Evolutionary conservation across 2,329 filamentous ascomycete genomes (phyloP).

Genomic region (Botrytis galanthina): DNA sequence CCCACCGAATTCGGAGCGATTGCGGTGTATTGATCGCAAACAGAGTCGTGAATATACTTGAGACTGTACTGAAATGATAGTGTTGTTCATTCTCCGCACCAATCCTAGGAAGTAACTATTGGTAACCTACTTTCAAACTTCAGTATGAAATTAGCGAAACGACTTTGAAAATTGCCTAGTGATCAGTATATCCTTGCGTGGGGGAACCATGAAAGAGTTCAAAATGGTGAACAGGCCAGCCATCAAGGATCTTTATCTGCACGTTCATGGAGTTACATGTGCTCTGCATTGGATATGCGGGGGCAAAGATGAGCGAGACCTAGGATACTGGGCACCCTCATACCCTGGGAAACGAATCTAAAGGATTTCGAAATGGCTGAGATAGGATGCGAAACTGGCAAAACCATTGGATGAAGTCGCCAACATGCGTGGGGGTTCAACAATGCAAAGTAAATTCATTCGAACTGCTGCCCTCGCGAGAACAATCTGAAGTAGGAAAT

Average conservation of each 20-base stretch:
- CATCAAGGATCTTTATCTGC: constrained; percentile 11
- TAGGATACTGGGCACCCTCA: neutral
- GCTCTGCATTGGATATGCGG: constrained; percentile 11
- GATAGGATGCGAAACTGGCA: neutral
- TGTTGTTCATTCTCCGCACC: constrained; percentile 7
- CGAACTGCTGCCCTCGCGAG: neutral
- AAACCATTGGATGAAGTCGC: neutral
- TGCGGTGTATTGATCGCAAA: constrained; percentile 13
- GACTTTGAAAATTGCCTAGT: neutral
- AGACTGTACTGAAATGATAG: neutral
- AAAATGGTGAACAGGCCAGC: neutral
- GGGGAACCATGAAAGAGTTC: neutral
- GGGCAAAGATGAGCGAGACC: constrained; percentile 1
- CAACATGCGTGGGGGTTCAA: constrained; percentile 5
- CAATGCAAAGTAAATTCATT: neutral
- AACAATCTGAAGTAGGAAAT: neutral
- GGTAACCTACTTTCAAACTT: neutral
- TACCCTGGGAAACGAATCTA: neutral
- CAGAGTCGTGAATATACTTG: neutral
- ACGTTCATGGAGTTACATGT: constrained; percentile 9
- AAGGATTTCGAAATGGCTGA: constrained; percentile 8
- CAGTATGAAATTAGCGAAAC: neutral
- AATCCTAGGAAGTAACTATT: neutral
- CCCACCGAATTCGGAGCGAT: constrained; percentile 15
- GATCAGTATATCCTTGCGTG: neutral